Conservation (phyloP, 331 rosid species). For the Pyrus hybrid region DNA sequence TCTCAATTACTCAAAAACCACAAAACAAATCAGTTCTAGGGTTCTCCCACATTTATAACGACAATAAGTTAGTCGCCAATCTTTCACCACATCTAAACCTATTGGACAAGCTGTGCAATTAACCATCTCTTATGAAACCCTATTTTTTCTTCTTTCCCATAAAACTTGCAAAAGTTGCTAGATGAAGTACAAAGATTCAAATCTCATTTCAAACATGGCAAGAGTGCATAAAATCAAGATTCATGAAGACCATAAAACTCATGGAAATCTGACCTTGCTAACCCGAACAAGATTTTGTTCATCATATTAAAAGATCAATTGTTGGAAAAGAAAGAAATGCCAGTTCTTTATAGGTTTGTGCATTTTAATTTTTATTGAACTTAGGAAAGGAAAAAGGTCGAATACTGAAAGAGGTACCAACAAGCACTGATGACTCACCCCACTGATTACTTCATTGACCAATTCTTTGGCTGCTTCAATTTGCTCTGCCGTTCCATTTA, state of each 20-base stretch:
- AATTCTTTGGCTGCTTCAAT: slow-evolving; percentile 46
- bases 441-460: slow-evolving; percentile 41
- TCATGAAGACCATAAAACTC: not conserved
- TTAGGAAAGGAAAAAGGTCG: not conserved
- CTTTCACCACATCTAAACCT: not conserved
- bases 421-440: slow-evolving; percentile 28
- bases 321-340: not conserved
- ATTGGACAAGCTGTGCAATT: not conserved
- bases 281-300: not conserved
- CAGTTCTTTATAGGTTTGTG: not conserved
- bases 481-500: slow-evolving; percentile 39
- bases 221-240: not conserved
- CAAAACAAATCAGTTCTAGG: not conserved
- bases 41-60: not conserved
- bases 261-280: not conserved
- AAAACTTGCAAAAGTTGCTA: not conserved
- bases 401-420: not conserved
- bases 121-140: not conserved
- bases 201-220: not conserved
- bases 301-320: not conserved
- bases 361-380: not conserved
- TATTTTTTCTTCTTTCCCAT: not conserved
- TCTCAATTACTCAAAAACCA: not conserved
- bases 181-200: not conserved
- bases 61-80: not conserved